Evolutionary conservation across 768 basidiomycete genomes (phyloP).

Genomic region (Pulveroboletus sp.): DNA sequence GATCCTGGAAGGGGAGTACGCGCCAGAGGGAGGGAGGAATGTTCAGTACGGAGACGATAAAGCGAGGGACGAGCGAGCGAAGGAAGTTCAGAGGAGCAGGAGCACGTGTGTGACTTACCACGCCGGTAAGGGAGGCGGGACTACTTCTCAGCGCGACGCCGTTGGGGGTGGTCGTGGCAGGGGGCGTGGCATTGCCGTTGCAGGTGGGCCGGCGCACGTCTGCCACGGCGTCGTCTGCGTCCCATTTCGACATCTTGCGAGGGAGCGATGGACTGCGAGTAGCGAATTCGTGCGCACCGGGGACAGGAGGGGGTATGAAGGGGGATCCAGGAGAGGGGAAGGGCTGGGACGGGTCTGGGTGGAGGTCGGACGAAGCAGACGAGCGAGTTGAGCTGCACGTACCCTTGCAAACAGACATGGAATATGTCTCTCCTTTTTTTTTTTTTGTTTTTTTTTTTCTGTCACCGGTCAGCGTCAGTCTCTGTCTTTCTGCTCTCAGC

Average conservation of each 20-base stretch:
- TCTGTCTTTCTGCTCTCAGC: background rate
- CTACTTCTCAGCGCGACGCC: background rate
- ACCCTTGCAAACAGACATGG: slow-evolving; percentile 6
- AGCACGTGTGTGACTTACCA: slow-evolving; percentile 24
- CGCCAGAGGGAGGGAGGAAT: slow-evolving; percentile 25
- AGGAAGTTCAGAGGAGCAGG: slow-evolving; percentile 14
- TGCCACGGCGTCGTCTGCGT: slow-evolving; percentile 9
- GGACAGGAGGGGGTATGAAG: slow-evolving; percentile 64
- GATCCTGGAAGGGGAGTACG: slow-evolving; percentile 27
- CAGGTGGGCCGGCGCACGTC: background rate
- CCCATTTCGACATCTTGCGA: slow-evolving; percentile 23
- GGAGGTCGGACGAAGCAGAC: background rate
- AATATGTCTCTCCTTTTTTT: too few relatives aligned
- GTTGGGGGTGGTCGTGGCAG: slow-evolving; percentile 1
- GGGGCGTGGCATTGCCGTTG: background rate
- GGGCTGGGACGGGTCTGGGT: slow-evolving; percentile 38
- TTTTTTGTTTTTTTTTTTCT: background rate
- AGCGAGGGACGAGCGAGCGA: slow-evolving; percentile 22
- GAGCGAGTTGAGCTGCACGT: background rate
- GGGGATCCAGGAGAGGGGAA: slow-evolving; percentile 64
- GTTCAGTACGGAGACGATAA: slow-evolving; percentile 29
- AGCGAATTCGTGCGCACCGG: slow-evolving; percentile 65
- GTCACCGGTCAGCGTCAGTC: background rate
- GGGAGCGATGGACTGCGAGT: slow-evolving; percentile 30
- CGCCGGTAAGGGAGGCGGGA: slow-evolving; percentile 16